Base-by-base conservation (phyloP, 2,329 filamentous ascomycete genomes). In the Albophoma yamanashiensis region DNA sequence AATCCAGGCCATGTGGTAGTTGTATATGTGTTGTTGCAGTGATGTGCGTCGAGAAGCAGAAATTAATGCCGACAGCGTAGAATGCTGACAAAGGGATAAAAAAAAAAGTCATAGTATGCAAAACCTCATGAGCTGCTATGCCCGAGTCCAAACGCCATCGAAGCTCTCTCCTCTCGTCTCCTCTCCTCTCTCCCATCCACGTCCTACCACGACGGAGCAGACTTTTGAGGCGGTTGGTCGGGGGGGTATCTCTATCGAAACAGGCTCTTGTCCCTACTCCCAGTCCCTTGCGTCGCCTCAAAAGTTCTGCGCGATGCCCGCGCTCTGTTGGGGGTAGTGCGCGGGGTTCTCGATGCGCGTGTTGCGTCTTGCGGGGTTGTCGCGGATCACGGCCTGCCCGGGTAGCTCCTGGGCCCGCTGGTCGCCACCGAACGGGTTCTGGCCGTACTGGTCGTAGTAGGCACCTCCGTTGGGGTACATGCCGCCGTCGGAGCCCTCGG, bases 261-360 rank as follows among this genome's bases (percentile, higher is more conserved):
- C 4, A 17, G 47, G 47, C 15, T 34, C 20, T 34, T 11, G 47
- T n/a, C 64, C 64, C 40, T 34, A 34, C 20, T 25, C 57, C 36
- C 14, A 20, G 9, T 20, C 31, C 62, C 36, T 22, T 11, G 8
- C 40, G n/a, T 65, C 65, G 52, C 62, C 58, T 73, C 84, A 97
- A 69, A 99, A 99, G 75, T 99, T 99, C 76, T 97, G 94, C 39
- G 94, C 90, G 68, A 99, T 97, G 61, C 94, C 94, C 45, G 91
- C 91, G 68, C 90, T 96, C 78, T 96, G 92, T 70, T 95, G 91
- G 14, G 93, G 92, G 69, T 90, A 95, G 63, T 94, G 89, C 53
- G 89, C 85, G 2, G 91, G 88, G 71, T 89, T 96, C 77, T 97
- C 92, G 69, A 99, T 97, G 63, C 92, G 86, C 15, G 94, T 97